Percentiles rank a stretch among this genome's conserved stretches.
These are phyloP conservation scores for Gnetum montanum DNA, from an alignment of 75 land plant species.

Conservation along the genomic window DNA sequence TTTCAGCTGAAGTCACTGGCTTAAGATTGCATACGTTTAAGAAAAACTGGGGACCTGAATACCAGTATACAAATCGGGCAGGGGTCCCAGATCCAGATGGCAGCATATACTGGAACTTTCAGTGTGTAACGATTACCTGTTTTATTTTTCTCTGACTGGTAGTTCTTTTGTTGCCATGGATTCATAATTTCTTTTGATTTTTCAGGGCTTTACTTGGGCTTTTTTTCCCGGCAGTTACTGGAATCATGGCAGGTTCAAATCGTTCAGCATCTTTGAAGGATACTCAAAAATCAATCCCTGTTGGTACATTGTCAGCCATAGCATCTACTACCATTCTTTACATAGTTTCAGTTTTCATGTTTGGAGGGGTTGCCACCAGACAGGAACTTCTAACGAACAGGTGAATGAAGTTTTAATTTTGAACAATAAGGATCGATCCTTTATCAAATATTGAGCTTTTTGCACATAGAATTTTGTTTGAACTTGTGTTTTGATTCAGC, in stretches of 20 bases:
- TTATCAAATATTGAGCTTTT: too few relatives aligned
- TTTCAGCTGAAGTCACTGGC: slow-evolving; percentile 70
- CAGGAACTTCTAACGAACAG: slow-evolving; percentile 83
- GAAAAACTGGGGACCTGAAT: slow-evolving; percentile 73
- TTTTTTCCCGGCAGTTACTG: slow-evolving; percentile 93
- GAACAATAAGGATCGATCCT: too few relatives aligned
- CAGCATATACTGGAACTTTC: slow-evolving; percentile 64
- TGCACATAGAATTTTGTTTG: too few relatives aligned
- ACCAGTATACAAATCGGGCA: slow-evolving; percentile 74
- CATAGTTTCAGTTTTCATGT: slow-evolving; percentile 62
- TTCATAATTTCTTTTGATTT: slow-evolving; percentile 1
- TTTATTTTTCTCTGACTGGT: not conserved
- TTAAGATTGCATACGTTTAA: slow-evolving; percentile 54
- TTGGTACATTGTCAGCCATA: slow-evolving; percentile 79
- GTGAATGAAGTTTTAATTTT: slow-evolving; percentile 14
- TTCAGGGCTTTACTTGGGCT: slow-evolving; percentile 84
- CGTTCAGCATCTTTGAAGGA: slow-evolving; percentile 87
- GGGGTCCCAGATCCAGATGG: slow-evolving; percentile 87
- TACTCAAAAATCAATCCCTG: slow-evolving; percentile 84
- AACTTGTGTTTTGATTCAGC: too few relatives aligned
- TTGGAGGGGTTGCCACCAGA: slow-evolving; percentile 80
- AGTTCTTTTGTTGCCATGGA: not conserved
- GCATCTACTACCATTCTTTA: slow-evolving; percentile 62
- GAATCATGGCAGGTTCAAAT: slow-evolving; percentile 98
- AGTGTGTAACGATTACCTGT: slow-evolving; percentile 29